Percentiles rank a stretch among this genome's conserved stretches.
phyloP scores from a whole-genome alignment of 768 basidiomycete genomes.

The Amanita polypyramis region DNA sequence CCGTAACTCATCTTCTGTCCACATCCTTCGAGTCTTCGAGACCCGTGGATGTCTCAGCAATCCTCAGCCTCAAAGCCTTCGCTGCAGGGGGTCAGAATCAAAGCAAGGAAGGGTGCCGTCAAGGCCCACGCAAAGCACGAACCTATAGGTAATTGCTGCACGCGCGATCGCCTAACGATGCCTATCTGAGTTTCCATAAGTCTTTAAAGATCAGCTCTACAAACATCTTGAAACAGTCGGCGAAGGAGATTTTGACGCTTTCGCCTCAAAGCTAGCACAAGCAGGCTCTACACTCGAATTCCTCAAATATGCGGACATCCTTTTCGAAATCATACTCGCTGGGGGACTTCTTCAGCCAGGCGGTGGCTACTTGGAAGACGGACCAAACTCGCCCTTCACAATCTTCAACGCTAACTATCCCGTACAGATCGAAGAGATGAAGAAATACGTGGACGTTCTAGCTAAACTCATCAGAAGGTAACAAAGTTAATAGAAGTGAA shows the following conservation, averaged over 20 bases:
- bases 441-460: constrained; percentile 88
- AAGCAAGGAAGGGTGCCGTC: constrained; percentile 86
- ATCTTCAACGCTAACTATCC: constrained; percentile 75
- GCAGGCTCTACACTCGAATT: constrained; percentile 91
- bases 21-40: constrained; percentile 7
- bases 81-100: constrained; percentile 87
- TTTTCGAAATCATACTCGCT: constrained; percentile 93
- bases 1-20: not conserved
- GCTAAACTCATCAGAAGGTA: constrained; percentile 95
- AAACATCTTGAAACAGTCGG: constrained; percentile 82
- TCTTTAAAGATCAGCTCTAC: constrained; percentile 89
- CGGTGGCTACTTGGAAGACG: constrained; percentile 83
- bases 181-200: constrained; percentile 24
- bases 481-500: constrained; percentile 7
- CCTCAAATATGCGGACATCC: constrained; percentile 93
- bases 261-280: constrained; percentile 76
- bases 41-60: constrained; percentile 90
- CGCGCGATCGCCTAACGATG: constrained; percentile 4
- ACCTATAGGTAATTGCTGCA: constrained; percentile 43
- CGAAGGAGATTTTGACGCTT: constrained; percentile 72
- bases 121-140: constrained; percentile 94
- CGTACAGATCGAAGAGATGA: constrained; percentile 75
- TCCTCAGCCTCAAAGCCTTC: constrained; percentile 75
- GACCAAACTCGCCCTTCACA: constrained; percentile 80
- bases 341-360: constrained; percentile 96